Evolutionary conservation across 1,139 yeast genomes (phyloP), one percentile per base, ranked within the genome.

Genomic region (Sugiyamaella sp.): DNA sequence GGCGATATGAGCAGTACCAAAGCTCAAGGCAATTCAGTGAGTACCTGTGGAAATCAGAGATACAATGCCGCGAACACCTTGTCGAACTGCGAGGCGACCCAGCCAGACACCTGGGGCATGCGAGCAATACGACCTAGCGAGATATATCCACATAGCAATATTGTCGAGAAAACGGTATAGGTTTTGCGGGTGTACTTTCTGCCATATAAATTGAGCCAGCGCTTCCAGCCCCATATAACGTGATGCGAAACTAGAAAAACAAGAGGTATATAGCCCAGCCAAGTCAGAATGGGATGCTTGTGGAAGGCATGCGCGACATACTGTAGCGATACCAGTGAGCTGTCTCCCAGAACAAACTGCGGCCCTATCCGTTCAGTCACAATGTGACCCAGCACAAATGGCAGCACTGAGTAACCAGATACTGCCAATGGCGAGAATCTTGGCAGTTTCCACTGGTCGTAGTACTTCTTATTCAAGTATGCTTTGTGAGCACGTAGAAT

Each of bases 291-390:
- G 3, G 64, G 63, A 24, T 55, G 54, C 24, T 44, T 21, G 21
- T 57, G 60, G 40, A 80, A 66, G 9, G 77, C 72, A 63, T 77
- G 79, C 2, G 81, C 63, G 10, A 86, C 73, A 63, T 76, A 86
- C 19, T 79, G 79, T 46, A 87, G 69, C 35, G 74, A 76, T 25
- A 87, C 69, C 55, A 81, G 71, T 0, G 86, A 77, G 6, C 85
- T 79, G 66, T 86, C 95, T 1, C 89, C 93, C 55, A 85, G 86
- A 0, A 80, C 73, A 2, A 62, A 20, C 21, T 72, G 52, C 0
- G 95, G 91, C 0, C 74, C 72, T 12, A 74, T 53, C 47, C 90
- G 70, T 59, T 80, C 75, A 47, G 78, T 76, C 17, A 70, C 59
- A 17, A 74, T 71, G 63, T 87, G 95, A 46, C 70, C 76, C 0